phyloP scores from a whole-genome alignment of 805 yeast genomes.

The Saccharomycopsis fermentans region DNA sequence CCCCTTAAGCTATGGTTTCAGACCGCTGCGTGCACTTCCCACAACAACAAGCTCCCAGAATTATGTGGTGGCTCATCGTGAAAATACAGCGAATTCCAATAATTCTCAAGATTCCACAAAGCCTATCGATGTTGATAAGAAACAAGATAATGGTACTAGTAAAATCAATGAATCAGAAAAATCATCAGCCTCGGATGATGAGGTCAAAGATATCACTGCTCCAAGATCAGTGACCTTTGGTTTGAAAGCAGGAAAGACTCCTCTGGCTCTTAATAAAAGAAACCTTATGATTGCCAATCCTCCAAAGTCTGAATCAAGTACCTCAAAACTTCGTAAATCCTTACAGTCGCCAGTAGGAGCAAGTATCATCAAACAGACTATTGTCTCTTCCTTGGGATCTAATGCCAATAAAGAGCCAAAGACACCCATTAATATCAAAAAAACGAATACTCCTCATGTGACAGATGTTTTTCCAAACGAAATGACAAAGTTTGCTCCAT shows the following conservation, averaged over 20 bases:
- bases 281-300: conserved; percentile 1
- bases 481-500: conserved; percentile 37
- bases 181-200: neutral
- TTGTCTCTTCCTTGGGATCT: neutral
- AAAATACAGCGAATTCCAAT: conserved; percentile 1
- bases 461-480: conserved; percentile 43
- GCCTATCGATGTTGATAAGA: neutral
- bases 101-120: neutral
- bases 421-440: conserved; percentile 17
- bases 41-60: conserved; percentile 10
- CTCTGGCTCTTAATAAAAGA: neutral
- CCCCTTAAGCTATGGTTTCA: conserved; percentile 15
- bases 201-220: neutral
- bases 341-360: conserved; percentile 14
- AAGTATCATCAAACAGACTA: conserved; percentile 16
- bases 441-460: conserved; percentile 26
- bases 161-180: neutral
- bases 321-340: conserved; percentile 6
- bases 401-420: conserved; percentile 10
- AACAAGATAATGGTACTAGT: neutral
- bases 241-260: neutral
- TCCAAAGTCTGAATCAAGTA: neutral
- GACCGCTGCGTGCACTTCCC: neutral
- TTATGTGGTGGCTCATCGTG: conserved; percentile 13
- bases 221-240: neutral